Percentiles rank a stretch among this genome's conserved stretches.
phyloP scores from a whole-genome alignment of 2,329 filamentous ascomycete genomes.

The Aspergillus piperis region DNA sequence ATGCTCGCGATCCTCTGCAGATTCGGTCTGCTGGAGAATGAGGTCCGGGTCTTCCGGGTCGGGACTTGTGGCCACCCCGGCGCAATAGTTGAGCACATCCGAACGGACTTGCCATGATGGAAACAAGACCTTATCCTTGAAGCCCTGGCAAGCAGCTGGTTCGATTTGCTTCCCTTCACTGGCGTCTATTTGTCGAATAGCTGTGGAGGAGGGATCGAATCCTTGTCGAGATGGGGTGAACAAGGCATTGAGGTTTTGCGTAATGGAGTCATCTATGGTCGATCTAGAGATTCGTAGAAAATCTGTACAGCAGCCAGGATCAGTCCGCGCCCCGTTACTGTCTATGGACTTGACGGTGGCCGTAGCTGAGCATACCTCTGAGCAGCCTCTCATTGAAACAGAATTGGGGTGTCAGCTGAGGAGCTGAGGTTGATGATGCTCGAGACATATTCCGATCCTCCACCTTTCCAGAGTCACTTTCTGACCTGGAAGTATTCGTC shows the following conservation, averaged over 20 bases:
- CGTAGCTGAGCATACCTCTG: conserved; percentile 56
- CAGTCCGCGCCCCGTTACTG: conserved; percentile 1
- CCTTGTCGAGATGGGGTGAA: conserved; percentile 68
- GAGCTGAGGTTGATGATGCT: conserved; percentile 44
- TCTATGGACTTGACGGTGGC: neutral
- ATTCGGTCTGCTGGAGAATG: conserved; percentile 68
- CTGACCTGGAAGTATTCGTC: conserved; percentile 27
- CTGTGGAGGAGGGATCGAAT: conserved; percentile 80
- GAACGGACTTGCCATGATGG: conserved; percentile 83
- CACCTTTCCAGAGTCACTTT: conserved; percentile 25
- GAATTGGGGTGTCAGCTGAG: conserved; percentile 69
- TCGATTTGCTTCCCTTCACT: conserved; percentile 58
- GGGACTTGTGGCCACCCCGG: conserved; percentile 79
- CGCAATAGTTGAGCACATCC: conserved; percentile 86
- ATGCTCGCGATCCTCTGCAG: conserved; percentile 67
- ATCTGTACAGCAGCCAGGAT: conserved; percentile 55
- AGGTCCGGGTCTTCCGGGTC: conserved; percentile 85
- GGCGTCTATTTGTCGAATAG: conserved; percentile 58
- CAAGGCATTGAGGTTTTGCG: conserved; percentile 88
- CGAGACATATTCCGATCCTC: conserved; percentile 41
- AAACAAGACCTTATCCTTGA: conserved; percentile 78
- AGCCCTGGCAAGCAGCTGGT: conserved; percentile 63
- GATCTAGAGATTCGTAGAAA: conserved; percentile 85
- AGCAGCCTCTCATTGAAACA: conserved; percentile 72
- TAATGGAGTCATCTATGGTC: conserved; percentile 89